phyloP scores from a whole-genome alignment of 306 rosid genomes.

The Pterocarpus macrocarpus region DNA sequence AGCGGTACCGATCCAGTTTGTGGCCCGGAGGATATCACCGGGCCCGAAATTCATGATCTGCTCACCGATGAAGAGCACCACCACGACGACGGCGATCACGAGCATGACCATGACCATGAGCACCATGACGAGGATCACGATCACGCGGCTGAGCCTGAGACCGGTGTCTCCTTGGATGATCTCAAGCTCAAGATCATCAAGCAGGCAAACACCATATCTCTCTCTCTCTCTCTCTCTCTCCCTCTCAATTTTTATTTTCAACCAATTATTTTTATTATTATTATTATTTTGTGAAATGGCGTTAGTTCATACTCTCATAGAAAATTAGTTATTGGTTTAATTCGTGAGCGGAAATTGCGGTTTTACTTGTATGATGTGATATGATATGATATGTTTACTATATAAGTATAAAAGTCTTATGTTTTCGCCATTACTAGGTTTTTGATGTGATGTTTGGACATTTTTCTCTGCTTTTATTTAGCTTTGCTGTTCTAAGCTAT shows the following conservation, averaged over 20 bases:
- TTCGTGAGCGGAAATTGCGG: background rate
- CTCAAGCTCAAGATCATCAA: constrained; percentile 78
- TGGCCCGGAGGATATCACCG: constrained; percentile 47
- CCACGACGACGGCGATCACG: constrained; percentile 40
- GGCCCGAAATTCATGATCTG: constrained; percentile 56
- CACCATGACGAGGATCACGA: constrained; percentile 53
- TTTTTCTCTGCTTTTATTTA: background rate
- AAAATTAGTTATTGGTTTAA: background rate
- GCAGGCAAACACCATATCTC: constrained; percentile 62
- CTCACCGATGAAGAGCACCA: constrained; percentile 69
- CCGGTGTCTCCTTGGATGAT: constrained; percentile 71
- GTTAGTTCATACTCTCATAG: background rate
- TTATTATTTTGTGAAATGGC: background rate
- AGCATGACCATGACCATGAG: constrained; percentile 50
- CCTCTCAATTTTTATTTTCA: background rate
- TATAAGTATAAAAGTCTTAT: background rate
- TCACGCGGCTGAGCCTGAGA: constrained; percentile 49
- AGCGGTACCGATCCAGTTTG: constrained; percentile 42
- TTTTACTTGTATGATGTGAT: no score
- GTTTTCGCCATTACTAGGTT: constrained; percentile 20
- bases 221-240: background rate
- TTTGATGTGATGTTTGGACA: constrained; percentile 8
- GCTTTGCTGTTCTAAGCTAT: background rate
- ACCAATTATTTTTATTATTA: background rate
- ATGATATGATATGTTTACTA: background rate